Evolutionary conservation across 192 early-diverging fungal species (phyloP).

Genomic region (Pilaira anomala): DNA sequence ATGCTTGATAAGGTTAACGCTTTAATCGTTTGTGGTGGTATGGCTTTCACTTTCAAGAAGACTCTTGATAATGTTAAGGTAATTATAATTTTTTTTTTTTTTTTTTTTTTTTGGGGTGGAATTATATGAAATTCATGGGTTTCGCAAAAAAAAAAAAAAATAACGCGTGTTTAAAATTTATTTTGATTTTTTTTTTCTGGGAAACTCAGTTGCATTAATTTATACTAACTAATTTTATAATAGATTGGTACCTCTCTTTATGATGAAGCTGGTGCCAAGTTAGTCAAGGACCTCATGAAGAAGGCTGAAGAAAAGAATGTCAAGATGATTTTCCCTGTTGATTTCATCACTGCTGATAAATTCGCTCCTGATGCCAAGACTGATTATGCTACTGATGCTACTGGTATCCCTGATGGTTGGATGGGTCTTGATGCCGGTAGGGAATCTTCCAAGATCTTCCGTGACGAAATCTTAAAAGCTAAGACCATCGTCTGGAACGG

Average conservation of each 20-base stretch:
- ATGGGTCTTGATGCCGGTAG: slow-evolving; percentile 90
- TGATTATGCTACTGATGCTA: slow-evolving; percentile 79
- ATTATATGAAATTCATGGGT: slow-evolving; percentile 14
- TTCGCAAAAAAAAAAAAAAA: slow-evolving; percentile 12
- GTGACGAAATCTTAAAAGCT: slow-evolving; percentile 60
- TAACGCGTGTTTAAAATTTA: background rate
- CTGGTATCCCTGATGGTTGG: slow-evolving; percentile 89
- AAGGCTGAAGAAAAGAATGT: slow-evolving; percentile 91
- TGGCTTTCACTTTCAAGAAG: slow-evolving; percentile 99
- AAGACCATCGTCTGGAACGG: slow-evolving; percentile 99
- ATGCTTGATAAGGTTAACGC: slow-evolving; percentile 92
- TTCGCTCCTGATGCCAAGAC: slow-evolving; percentile 84
- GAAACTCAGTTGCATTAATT: background rate
- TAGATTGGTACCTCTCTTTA: slow-evolving; percentile 91
- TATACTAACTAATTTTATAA: background rate
- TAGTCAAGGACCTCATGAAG: slow-evolving; percentile 76
- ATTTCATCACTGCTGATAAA: slow-evolving; percentile 86
- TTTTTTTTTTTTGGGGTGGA: background rate
- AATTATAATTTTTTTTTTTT: slow-evolving; percentile 18
- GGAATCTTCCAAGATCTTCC: slow-evolving; percentile 73
- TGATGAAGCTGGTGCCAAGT: slow-evolving; percentile 82
- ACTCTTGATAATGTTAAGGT: slow-evolving; percentile 74
- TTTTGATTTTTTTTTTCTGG: background rate
- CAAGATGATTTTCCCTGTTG: slow-evolving; percentile 83
- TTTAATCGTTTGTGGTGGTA: slow-evolving; percentile 87